Base-by-base conservation (phyloP, 2,329 filamentous ascomycete genomes). In the Cladophialophora yegresii region DNA sequence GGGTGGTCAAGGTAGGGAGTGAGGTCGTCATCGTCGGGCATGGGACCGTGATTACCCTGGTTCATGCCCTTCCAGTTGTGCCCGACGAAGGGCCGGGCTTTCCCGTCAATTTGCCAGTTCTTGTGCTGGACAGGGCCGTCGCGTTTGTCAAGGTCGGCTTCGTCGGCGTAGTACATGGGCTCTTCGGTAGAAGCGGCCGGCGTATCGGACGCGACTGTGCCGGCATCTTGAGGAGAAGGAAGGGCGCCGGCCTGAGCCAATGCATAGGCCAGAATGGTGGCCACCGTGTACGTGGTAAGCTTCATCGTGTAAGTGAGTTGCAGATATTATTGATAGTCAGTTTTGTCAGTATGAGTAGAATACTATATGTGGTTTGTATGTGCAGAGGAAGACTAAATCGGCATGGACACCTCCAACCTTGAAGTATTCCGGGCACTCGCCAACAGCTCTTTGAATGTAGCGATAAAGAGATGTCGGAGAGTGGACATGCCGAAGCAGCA, bases 201-300 rank as follows among this genome's bases (percentile, higher is more conserved):
- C n/a, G 26, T 33, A 16, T 43, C 51, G 2, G 57, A 16, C 5
- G 56, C 45, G 7, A 53, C 26, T 7, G 36, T 53, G 23, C 32
- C 53, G 54, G 22, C 43, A 40, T 54, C 47, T 54, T 64, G 58
- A 47, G 59, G 60, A 23, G 66, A 62, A 7, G 66, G 66, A 7
- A 68, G 32, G 32, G 66, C 66, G 58, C 63, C 58, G 9, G 36
- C 63, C 40, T 54, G 47, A 22, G 61, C 63, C 54, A 63, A 54
- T 13, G 58, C 54, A 54, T 62, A 62, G 54, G 63, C 66, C 58
- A 68, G 58, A 50, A 68, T 58, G 32, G 58, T 47, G n/a, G 66
- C 66, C 53, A 45, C 61, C 36, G 60, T 64, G 28, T 61, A 54
- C 36, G 54, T 30, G 36, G 61, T 51, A 8, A 67, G 36, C 28